Evolutionary conservation across 306 rosid genomes (phyloP), one percentile per base, ranked within the genome.

Genomic region (Sechiopsis laciniata): DNA sequence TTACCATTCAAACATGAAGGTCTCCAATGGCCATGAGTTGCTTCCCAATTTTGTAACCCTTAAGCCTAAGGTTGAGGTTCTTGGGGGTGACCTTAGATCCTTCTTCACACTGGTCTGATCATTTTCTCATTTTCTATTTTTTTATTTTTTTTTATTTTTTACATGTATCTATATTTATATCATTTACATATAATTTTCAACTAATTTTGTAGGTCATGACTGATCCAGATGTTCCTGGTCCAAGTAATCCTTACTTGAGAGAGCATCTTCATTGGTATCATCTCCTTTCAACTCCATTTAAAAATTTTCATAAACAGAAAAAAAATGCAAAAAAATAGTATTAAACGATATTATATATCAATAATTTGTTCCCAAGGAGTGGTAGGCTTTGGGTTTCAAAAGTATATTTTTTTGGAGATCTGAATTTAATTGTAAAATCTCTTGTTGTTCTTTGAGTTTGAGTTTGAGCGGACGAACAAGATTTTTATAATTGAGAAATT

Each of bases 161-260:
- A 3, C 42, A 20, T 55, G 26, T 14, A 37, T 74, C 14, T 20
- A 10, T 75, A 32, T 16, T 9, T 74, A 17, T 20, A 10, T 75
- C 16, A 15, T 66, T 24, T 40, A 6, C n/a, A 9, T 13, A 7
- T 32, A 11, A 3, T 13, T 46, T 11, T 57, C 56, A 16, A 63
- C 14, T 64, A 37, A 32, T 40, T 26, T 42, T 55, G 37, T 68
- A 93, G 97, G 82, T 93, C 66, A 86, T 93, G 96, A 93, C 88
- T 62, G 97, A 93, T 72, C 97, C 98, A 48, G 97, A 93, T 50
- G 98, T 90, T 42, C 98, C 98, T 15, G 97, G 98, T 74, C 98
- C 98, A 5, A 90, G 98, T 87, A 97, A 93, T 77, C 98, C 98
- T 16, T 93, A 84, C 80, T 74, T 93, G 71, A 86, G 86, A 78